Conservation (phyloP, 2,329 filamentous ascomycete genomes). For the Macrophomina tecta region DNA sequence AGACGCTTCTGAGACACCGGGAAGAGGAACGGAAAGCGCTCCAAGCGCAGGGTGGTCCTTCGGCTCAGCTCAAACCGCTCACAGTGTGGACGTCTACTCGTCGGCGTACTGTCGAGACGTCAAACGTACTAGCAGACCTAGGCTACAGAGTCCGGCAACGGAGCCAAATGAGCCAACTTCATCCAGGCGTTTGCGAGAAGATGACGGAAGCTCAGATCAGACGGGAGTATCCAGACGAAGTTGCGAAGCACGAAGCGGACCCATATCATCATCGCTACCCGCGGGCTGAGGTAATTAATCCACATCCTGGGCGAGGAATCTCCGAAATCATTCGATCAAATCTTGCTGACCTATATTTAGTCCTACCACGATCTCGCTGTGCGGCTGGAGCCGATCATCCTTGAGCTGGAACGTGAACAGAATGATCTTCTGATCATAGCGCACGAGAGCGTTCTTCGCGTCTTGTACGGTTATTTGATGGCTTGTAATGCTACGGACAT, state of each 20-base stretch:
- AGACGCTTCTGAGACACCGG: conserved; percentile 80
- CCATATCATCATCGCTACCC: conserved; percentile 98
- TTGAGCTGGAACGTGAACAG: conserved; percentile 95
- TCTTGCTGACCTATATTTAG: conserved; percentile 51
- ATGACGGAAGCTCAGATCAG: conserved; percentile 85
- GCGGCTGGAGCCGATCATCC: conserved; percentile 93
- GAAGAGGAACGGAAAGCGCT: conserved; percentile 77
- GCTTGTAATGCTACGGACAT: conserved; percentile 96
- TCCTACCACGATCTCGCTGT: conserved; percentile 99
- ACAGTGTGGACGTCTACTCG: conserved; percentile 96
- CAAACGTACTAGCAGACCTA: conserved; percentile 75
- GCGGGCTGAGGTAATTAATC: conserved; percentile 75
- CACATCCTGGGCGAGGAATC: conserved; percentile 32
- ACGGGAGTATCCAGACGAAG: conserved; percentile 84
- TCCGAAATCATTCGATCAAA: neutral
- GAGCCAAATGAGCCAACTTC: conserved; percentile 96
- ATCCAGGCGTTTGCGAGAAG: conserved; percentile 94
- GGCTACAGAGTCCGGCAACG: conserved; percentile 89
- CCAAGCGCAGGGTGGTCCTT: conserved; percentile 70
- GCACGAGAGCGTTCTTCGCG: conserved; percentile 95
- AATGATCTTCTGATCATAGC: conserved; percentile 98
- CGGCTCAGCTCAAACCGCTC: conserved; percentile 76
- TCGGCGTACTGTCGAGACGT: conserved; percentile 87
- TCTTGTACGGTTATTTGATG: conserved; percentile 98
- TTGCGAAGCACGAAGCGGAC: conserved; percentile 89